Base-by-base conservation (phyloP, 1,139 yeast species). In the Lodderomyces jiufengensis region DNA sequence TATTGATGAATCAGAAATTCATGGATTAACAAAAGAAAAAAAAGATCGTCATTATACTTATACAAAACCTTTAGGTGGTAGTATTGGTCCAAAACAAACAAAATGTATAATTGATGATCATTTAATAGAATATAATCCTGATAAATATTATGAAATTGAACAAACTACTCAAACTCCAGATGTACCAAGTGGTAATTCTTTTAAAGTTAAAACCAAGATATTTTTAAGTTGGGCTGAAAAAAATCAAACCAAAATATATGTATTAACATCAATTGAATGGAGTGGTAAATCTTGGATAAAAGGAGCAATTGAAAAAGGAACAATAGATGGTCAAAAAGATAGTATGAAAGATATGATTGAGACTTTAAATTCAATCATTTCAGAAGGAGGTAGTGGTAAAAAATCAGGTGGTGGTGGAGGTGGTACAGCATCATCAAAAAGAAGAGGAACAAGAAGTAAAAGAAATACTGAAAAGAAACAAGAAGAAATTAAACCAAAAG, bases 21-120 rank as follows among this genome's bases (percentile, higher is more conserved):
- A 80, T 1, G 69, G 70, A 7, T 43, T 70, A 21, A 46, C 53
- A 7, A 44, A 49, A 5, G 52, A 52, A 21, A 51, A 50, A 7
- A 62, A 59, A 31, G 61, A 59, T 33, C 73, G 99, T 43, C 66
- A 70, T 29, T 90, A 82, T 54, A 70, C 73, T 4, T 94, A 90
- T 55, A 72, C 69, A 32, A 90, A 90, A 56, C 97, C 96, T 3
- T 66, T 94, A 42, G 68, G 70, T 40, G 90, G 83, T 1, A 78
- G 96, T 0, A 78, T 94, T 40, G 98, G 98, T 0, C 98, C 98
- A 5, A 92, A 90, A 52, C 96, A 90, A 54, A 90, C 98, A 3
- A 77, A 74, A 48, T 94, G 98, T 63, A 54, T 73, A 11, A 78
- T 87, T 38, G 79, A 80, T 2, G 99, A 94, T 49, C 70, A 74